A percentile compares a stretch with the other conserved stretches of the same genome.
These are phyloP conservation scores for Mucor circinelloides DNA, from an alignment of 371 early-diverging fungal genomes.

Conservation along the genomic window DNA sequence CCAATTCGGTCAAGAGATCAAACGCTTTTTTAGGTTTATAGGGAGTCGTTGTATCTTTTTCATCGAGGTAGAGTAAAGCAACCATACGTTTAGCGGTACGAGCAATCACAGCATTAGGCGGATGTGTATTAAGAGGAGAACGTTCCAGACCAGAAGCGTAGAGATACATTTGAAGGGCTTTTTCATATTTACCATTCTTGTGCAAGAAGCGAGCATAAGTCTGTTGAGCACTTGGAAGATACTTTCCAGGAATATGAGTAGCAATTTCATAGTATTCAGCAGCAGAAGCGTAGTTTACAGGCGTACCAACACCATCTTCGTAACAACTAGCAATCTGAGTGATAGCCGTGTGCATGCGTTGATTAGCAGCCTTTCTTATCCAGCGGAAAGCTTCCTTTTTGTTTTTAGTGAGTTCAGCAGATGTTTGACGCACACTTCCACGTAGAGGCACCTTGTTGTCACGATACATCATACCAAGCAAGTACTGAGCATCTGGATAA, in stretches of 20 bases:
- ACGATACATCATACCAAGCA: conserved; percentile 46
- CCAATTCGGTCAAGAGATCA: conserved; percentile 27
- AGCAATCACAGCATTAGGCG: conserved; percentile 32
- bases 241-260: conserved; percentile 45
- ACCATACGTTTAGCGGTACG: conserved; percentile 39
- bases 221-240: conserved; percentile 47
- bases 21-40: conserved; percentile 32
- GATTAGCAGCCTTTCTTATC: conserved; percentile 65
- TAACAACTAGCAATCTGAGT: conserved; percentile 73
- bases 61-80: conserved; percentile 42
- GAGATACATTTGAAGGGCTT: conserved; percentile 44
- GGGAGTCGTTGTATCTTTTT: conserved; percentile 30
- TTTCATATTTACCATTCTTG: conserved; percentile 28
- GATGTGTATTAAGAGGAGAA: conserved; percentile 37
- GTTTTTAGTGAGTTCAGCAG: conserved; percentile 11
- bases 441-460: conserved; percentile 27
- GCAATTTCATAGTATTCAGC: conserved; percentile 70
- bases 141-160: conserved; percentile 39
- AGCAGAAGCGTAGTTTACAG: conserved; percentile 47
- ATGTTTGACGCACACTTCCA: not conserved
- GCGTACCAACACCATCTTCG: conserved; percentile 71
- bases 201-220: conserved; percentile 41
- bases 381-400: conserved; percentile 56
- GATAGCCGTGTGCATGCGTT: conserved; percentile 65
- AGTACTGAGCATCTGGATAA: conserved; percentile 42